A percentile compares a stretch with the other conserved stretches of the same genome.
Evolutionary conservation across 148 eudicot genomes (phyloP).

Genomic region (Selenicereus undatus): DNA sequence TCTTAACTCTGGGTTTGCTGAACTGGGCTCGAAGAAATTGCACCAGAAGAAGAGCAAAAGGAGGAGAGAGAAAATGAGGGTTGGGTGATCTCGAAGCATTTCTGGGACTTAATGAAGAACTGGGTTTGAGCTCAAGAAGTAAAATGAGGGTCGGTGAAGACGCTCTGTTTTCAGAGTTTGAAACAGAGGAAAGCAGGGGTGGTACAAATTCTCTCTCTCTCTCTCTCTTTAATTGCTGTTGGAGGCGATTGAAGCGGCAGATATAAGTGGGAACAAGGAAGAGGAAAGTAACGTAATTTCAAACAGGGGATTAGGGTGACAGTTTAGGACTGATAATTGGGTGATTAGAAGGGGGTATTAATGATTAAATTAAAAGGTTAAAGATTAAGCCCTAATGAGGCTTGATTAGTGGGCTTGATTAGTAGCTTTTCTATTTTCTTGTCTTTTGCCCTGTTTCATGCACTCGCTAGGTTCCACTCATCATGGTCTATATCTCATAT

Average conservation of each 20-base stretch:
- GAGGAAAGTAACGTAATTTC: slow-evolving; percentile 18
- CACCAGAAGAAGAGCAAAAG: slow-evolving; percentile 2
- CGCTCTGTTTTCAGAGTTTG: slow-evolving; percentile 2
- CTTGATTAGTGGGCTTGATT: slow-evolving; percentile 33
- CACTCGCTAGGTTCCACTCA: not conserved
- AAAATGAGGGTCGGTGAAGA: not conserved
- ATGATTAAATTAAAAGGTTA: not conserved
- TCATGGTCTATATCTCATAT: not conserved
- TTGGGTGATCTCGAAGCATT: slow-evolving; percentile 8
- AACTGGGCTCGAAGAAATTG: slow-evolving; percentile 6
- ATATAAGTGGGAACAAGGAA: slow-evolving; percentile 29
- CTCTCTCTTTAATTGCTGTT: not conserved
- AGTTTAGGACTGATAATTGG: slow-evolving; percentile 12
- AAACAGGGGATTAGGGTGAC: slow-evolving; percentile 24
- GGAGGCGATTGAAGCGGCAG: slow-evolving; percentile 21
- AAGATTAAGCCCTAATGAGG: slow-evolving; percentile 3
- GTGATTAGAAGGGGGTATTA: slow-evolving; percentile 14
- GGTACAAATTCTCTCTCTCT: slow-evolving; percentile 14
- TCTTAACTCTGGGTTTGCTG: slow-evolving; percentile 54
- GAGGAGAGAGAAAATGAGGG: not conserved
- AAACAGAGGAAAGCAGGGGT: slow-evolving; percentile 11
- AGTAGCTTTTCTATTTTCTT: not conserved
- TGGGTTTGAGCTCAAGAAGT: not conserved
- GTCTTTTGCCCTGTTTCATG: not conserved
- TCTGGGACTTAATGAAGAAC: not conserved